Evolutionary conservation across 129 eudicot species (phyloP), one percentile per base, ranked within the genome.

Genomic region (Solidago caesia): DNA sequence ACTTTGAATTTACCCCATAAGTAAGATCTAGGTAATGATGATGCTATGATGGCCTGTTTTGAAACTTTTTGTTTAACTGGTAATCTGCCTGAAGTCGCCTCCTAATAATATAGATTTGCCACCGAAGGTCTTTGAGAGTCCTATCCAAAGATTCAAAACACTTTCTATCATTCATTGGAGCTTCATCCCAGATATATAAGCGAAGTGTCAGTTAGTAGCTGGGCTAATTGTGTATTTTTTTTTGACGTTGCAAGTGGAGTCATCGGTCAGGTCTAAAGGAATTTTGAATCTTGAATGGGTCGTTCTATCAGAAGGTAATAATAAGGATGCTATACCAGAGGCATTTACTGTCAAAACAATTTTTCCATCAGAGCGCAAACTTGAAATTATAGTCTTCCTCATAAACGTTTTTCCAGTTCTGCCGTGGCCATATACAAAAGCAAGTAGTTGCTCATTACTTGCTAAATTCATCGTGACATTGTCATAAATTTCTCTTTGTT

Each of bases 351-450:
- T 46, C 47, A 63, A 39, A 14, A 63, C 68, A 39, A 63, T 63
- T 27, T 63, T 63, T 33, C 47, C 47, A 10, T 5, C 12, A 39
- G 68, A 29, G 2, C 21, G 68, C 7, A 63, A 33, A 1, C n/a
- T 45, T 8, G 25, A 63, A 9, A 63, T 63, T 3, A 63, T 63
- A 1, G 68, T 63, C 4, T 16, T 63, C 68, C 68, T 29, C 1
- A 63, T 16, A 8, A 63, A 63, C 27, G 46, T 63, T 63, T 63
- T 63, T 8, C 68, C n/a, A 4, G 68, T 63, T 10, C 46, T 47
- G 4, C 68, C 48, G 39, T 33, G 68, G 1, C 12, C 48, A 41
- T 63, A 63, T 5, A 63, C 68, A 63, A 63, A 63, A 12, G 13
- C 13, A 3, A 63, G 46, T 3, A 11, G 46, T 63, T 63, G 68